Evolutionary conservation across 768 basidiomycete species (phyloP).

Genomic region (Favolaschia claudopus): DNA sequence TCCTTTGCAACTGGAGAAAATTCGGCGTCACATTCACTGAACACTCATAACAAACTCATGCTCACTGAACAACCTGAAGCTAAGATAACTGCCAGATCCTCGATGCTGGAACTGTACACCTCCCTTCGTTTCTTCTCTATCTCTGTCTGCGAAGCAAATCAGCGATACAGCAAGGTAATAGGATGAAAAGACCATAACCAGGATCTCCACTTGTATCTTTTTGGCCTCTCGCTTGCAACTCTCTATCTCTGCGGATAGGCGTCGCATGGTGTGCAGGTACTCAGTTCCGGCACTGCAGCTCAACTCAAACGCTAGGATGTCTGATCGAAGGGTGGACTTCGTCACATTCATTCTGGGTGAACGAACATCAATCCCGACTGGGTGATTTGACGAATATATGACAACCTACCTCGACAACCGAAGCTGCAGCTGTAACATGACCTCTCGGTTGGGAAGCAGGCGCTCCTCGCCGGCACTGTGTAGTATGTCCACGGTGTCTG

Average conservation of each 20-base stretch:
- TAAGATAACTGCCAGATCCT: constrained; percentile 3
- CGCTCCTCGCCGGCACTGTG: constrained; percentile 7
- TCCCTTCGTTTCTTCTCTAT: not conserved
- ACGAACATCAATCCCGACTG: not conserved
- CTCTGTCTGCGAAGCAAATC: not conserved
- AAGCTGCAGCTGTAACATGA: constrained; percentile 10
- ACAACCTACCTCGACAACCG: constrained; percentile 5
- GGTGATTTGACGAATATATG: not conserved
- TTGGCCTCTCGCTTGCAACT: constrained; percentile 9
- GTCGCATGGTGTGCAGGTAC: constrained; percentile 5
- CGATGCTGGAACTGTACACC: not conserved
- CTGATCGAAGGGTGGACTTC: constrained; percentile 7
- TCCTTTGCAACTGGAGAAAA: not conserved
- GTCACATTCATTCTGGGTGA: not conserved
- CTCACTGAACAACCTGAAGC: constrained; percentile 3
- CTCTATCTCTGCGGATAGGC: not conserved
- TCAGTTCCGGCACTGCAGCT: not conserved
- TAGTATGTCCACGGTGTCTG: not conserved
- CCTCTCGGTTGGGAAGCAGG: constrained; percentile 4
- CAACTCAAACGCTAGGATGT: not conserved
- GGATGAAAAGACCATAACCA: not conserved
- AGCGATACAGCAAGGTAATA: not conserved
- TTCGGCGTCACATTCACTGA: not conserved
- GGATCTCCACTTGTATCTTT: not conserved
- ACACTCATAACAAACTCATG: not conserved